phyloP scores from a whole-genome alignment of 2,329 filamentous ascomycete genomes.

The Fusarium caatingaense region DNA sequence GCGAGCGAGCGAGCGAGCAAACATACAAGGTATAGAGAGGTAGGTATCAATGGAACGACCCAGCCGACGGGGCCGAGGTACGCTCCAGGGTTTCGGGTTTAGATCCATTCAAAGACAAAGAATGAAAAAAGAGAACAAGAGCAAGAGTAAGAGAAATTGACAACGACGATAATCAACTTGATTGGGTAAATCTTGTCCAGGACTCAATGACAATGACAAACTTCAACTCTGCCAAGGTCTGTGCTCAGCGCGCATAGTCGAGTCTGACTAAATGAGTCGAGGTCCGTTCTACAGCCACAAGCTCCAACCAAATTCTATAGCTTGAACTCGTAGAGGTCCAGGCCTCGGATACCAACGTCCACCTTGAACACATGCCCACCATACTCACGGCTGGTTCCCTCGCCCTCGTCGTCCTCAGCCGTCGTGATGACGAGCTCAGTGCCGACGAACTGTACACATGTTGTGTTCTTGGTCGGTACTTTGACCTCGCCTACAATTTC shows the following conservation, averaged over 20 bases:
- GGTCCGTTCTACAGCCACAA: background rate
- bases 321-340: slow-evolving; percentile 73
- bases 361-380: slow-evolving; percentile 81
- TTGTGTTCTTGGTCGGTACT: slow-evolving; percentile 82
- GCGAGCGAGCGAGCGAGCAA: background rate
- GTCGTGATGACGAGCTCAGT: slow-evolving; percentile 82
- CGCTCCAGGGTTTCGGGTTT: slow-evolving; percentile 5
- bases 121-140: slow-evolving; percentile 5
- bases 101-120: slow-evolving; percentile 10
- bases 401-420: slow-evolving; percentile 74
- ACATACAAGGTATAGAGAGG: slow-evolving; percentile 15
- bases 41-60: slow-evolving; percentile 13
- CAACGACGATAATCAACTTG: background rate
- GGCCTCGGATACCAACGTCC: slow-evolving; percentile 77
- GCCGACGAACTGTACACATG: slow-evolving; percentile 84
- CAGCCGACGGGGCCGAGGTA: slow-evolving; percentile 30
- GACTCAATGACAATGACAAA: slow-evolving; percentile 14
- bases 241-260: slow-evolving; percentile 21
- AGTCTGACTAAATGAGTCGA: background rate
- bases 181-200: slow-evolving; percentile 5
- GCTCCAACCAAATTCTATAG: slow-evolving; percentile 47
- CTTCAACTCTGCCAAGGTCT: slow-evolving; percentile 22
- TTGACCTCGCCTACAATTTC: slow-evolving; percentile 78
- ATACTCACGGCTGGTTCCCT: slow-evolving; percentile 70
- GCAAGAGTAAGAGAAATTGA: slow-evolving; percentile 6